A percentile compares a stretch with the other conserved stretches of the same genome.
These are phyloP conservation scores for Aspergillus tanneri DNA, from an alignment of 2,329 filamentous ascomycete species.

Conservation along the genomic window DNA sequence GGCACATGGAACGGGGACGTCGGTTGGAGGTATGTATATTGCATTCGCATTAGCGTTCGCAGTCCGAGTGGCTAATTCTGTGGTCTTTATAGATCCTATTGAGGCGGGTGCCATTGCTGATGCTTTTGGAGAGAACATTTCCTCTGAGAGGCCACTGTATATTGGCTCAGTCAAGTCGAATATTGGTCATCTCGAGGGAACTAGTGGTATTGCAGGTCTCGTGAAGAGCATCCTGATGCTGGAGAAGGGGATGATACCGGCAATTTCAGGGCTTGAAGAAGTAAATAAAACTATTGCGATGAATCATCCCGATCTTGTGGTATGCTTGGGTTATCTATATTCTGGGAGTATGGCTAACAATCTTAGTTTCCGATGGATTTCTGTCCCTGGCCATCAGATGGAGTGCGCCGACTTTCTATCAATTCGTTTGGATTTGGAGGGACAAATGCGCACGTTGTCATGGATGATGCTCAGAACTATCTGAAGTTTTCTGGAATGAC, in stretches of 20 bases:
- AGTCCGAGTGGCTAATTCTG: no score
- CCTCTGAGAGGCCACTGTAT: background rate
- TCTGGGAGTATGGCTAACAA: no score
- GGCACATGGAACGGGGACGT: conserved; percentile 36
- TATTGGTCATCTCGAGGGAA: conserved; percentile 28
- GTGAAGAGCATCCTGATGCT: conserved; percentile 47
- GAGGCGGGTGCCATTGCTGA: conserved; percentile 14
- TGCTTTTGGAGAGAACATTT: conserved; percentile 9
- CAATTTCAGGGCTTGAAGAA: conserved; percentile 44
- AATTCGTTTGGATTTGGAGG: conserved; percentile 42
- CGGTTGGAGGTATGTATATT: conserved; percentile 11
- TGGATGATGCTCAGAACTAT: conserved; percentile 29
- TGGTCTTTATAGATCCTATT: conserved; percentile 22
- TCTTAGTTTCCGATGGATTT: no score
- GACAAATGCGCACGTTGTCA: conserved; percentile 33
- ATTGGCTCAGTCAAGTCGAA: conserved; percentile 22
- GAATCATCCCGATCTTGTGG: conserved; percentile 37
- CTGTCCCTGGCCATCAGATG: conserved; percentile 29
- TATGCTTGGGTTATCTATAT: conserved; percentile 7
- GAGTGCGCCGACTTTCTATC: conserved; percentile 28
- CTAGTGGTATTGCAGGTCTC: conserved; percentile 38
- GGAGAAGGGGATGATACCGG: conserved; percentile 45
- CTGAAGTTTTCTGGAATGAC: background rate
- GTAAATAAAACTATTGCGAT: conserved; percentile 38
- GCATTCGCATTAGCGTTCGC: no score